Evolutionary conservation across 495 filamentous ascomycete genomes (phyloP), one percentile per base, ranked within the genome.

Genomic region (Aspergillus affinis): DNA sequence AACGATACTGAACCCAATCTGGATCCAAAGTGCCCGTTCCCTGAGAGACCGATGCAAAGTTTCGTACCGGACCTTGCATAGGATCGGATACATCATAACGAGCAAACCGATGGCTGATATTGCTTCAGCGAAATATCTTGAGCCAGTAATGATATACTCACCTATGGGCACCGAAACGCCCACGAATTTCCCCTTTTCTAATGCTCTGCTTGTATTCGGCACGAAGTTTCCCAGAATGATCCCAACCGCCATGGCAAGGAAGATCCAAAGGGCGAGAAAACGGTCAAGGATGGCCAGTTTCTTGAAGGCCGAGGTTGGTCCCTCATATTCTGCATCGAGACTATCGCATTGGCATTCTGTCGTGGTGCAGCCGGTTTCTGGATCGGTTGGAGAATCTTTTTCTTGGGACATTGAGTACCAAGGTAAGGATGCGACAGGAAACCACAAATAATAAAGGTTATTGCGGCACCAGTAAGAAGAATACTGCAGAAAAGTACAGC

Each of bases 61-160:
- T 71, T 96, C 93, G 72, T 84, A 95, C 36, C 85, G 84, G n/a
- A 97, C 88, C 72, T 96, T 97, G 83, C 92, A 94, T 20, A 96
- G 78, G 61, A 95, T 95, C 0, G 92, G 92, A 65, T 95, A 96
- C 92, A 96, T 96, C 91, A 96, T 96, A 27, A 94, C 84, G 8
- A 96, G 81, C 19, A 96, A 78, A 13, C 92, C 92, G 60, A 93
- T 73, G 0, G 91, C 90, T 90, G 13, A 55, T 48, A 21, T 29
- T 21, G 2, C 18, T 7, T 61, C 12, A 61, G 61, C 36, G 44
- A 44, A 26, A 15, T 20, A 21, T 4, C 17, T 10, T n/a, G 6
- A 59, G 4, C 10, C 21, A 19, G 17, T 20, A 49, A 7, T 7
- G 27, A 48, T 23, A 17, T 17, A 70, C 82, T 53, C 70, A 89